These are phyloP conservation scores for Carex parvula DNA, from an alignment of 176 grass and related monocot genomes.

Conservation along the genomic window DNA sequence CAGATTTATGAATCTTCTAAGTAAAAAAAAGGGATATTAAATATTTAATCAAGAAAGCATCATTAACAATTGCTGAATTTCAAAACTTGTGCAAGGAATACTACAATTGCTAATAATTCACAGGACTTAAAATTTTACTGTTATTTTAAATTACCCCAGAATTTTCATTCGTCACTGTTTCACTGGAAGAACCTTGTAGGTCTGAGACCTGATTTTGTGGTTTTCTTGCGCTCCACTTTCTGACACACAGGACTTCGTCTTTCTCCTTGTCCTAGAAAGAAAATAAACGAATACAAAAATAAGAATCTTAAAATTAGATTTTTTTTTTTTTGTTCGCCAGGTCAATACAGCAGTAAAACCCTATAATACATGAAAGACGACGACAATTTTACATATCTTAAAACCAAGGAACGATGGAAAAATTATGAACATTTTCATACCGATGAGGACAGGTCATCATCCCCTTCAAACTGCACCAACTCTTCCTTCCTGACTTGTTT, in stretches of 20 bases:
- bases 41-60: neutral
- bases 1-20: neutral
- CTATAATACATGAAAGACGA: neutral
- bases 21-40: neutral
- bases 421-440: neutral
- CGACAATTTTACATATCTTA: neutral
- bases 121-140: neutral
- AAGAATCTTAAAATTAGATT: neutral
- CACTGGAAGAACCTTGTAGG: neutral
- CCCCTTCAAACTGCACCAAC: neutral
- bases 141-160: neutral
- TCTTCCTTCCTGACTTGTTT: neutral
- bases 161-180: neutral
- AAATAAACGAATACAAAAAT: neutral
- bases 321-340: neutral
- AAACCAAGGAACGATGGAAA: neutral
- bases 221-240: neutral
- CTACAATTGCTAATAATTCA: neutral
- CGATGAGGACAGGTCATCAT: neutral
- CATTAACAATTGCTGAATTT: neutral
- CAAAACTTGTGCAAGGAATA: neutral
- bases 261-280: neutral
- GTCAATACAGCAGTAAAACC: neutral
- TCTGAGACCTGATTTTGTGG: neutral
- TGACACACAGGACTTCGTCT: neutral